Conservation (phyloP, 192 early-diverging fungal species). For the Diversispora epigaea region DNA sequence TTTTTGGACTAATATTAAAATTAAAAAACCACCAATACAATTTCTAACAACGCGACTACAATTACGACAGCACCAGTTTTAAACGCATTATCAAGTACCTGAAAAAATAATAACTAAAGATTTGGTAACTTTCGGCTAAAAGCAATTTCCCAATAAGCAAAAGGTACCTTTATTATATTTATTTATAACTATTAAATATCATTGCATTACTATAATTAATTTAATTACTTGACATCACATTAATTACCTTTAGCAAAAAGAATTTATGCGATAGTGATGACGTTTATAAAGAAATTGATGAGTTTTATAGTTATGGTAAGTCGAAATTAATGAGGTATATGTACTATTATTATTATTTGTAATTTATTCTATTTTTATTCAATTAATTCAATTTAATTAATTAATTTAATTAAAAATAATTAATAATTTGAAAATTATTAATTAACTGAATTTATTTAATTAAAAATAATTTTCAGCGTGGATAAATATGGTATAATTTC, state of each 20-base stretch:
- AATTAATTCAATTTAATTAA: no score
- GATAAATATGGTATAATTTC: slow-evolving; percentile 36
- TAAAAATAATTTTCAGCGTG: slow-evolving; percentile 41
- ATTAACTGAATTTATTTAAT: no score
- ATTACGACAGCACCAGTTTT: no score
- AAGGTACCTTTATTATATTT: slow-evolving; percentile 15
- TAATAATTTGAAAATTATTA: neutral
- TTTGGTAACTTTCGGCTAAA: slow-evolving; percentile 54
- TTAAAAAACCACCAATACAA: no score
- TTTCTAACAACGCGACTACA: no score
- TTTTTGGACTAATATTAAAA: no score
- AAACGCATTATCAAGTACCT: no score
- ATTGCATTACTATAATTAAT: no score
- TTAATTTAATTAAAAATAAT: neutral
- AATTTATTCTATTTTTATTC: no score
- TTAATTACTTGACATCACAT: no score
- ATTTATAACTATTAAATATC: neutral
- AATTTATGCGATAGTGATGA: slow-evolving; percentile 50
- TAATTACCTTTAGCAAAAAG: slow-evolving; percentile 35
- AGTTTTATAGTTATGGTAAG: slow-evolving; percentile 51
- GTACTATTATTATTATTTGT: no score
- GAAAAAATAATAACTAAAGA: slow-evolving; percentile 21
- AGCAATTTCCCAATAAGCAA: slow-evolving; percentile 48
- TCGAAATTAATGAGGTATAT: no score
- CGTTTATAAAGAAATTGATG: slow-evolving; percentile 54